Base-by-base conservation (phyloP, 2,329 filamentous ascomycete genomes). In the Ceratocystis diversiconidia region DNA sequence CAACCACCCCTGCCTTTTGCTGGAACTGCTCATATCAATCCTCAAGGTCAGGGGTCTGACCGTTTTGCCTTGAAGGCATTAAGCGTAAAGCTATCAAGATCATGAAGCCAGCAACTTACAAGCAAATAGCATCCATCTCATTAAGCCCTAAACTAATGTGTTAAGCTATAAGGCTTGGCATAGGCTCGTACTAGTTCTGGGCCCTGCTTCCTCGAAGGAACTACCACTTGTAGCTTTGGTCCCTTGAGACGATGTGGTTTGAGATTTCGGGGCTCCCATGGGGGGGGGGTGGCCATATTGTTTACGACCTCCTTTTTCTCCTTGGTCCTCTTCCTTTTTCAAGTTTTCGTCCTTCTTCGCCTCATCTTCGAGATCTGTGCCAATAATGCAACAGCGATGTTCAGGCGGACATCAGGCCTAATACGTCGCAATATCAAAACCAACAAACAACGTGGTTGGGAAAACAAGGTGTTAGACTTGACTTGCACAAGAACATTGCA, bases 211-310 rank as follows among this genome's bases (percentile, higher is more conserved):
- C 10, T 52, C 48, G 48, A 28, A 25, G 48, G 19, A 12, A 19
- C 36, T 10, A 41, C 2, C 36, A 41, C 36, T 41, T 52, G 55
- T 8, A n/a, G 55, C 25, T 19, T 36, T 41, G 36, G 55, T 32
- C 55, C 17, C 55, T 59, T 59, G 55, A 59, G 55, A 59, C 55
- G 55, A 59, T 36, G 25, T 28, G 55, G 55, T 32, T 59, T 59
- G 55, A 59, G 55, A 59, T 59, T 36, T 30, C 28, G 22, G 19
- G 25, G 12, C 55, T 36, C n/a, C 52, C 48, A 25, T 25, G 17
- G 46, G 44, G 44, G 44, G 17, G 46, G 46, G 48, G 48, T 36
- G 28, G 52, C 17, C 10, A 41, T 41, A 59, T 36, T 59, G 28
- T 59, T 59, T 59, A 25, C 28, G 52, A 4, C 52, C 12, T 25